Evolutionary conservation across 139 green algal genomes (phyloP).

Genomic region (Asterochloris erici): DNA sequence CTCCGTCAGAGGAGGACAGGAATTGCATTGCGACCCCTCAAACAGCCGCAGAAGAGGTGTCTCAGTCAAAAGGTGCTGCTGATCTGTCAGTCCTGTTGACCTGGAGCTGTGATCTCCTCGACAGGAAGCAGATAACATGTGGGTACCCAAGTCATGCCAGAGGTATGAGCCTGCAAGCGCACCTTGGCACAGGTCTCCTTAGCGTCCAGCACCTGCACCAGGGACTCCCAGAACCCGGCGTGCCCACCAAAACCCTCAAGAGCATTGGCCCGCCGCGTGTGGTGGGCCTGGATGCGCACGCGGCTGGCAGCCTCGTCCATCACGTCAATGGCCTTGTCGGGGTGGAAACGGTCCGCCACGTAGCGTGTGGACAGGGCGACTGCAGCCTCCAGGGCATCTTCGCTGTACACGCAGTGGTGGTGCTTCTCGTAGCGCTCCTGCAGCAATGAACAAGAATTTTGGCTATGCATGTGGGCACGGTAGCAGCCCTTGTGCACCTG

Average conservation of each 20-base stretch:
- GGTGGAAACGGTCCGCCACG: slow-evolving; percentile 89
- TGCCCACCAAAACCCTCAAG: slow-evolving; percentile 14
- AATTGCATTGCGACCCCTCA: no score
- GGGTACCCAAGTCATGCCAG: no score
- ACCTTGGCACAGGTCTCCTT: slow-evolving; percentile 64
- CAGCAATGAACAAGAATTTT: slow-evolving; percentile 20
- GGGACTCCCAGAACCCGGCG: slow-evolving; percentile 27
- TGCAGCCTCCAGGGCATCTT: slow-evolving; percentile 90
- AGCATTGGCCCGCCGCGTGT: slow-evolving; percentile 28
- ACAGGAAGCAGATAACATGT: no score
- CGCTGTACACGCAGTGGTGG: slow-evolving; percentile 98
- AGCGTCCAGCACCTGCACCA: slow-evolving; percentile 67
- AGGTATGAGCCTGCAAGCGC: not conserved
- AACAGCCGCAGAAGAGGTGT: no score
- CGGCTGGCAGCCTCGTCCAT: slow-evolving; percentile 93
- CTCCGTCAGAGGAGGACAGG: no score
- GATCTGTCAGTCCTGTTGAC: no score
- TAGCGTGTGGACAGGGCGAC: slow-evolving; percentile 94
- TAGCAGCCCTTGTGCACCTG: not conserved
- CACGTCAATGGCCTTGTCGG: slow-evolving; percentile 93
- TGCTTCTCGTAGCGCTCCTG: slow-evolving; percentile 95
- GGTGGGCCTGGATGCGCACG: slow-evolving; percentile 78
- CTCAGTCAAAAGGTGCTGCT: no score
- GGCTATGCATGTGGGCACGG: no score
- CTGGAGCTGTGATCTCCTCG: no score